These are phyloP conservation scores for Trichoderma simmonsii DNA, from an alignment of 2,329 filamentous ascomycete species.

Conservation along the genomic window DNA sequence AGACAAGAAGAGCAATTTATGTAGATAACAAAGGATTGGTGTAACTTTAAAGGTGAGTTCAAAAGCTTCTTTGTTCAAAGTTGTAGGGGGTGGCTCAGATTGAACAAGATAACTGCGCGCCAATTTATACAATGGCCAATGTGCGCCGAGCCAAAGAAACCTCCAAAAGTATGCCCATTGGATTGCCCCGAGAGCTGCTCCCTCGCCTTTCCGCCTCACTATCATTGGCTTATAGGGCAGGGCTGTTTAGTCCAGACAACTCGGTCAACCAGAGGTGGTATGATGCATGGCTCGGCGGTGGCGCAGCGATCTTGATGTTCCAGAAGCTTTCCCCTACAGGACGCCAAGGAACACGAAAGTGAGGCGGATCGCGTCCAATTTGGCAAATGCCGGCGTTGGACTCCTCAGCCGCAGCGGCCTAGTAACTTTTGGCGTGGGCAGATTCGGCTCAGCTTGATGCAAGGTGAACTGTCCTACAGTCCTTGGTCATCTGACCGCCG, in stretches of 20 bases:
- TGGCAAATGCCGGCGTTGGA: neutral
- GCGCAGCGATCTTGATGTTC: constrained; percentile 3
- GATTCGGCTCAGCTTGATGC: constrained; percentile 1
- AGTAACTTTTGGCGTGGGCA: neutral
- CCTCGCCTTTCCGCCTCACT: neutral
- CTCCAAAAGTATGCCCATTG: neutral
- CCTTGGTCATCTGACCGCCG: constrained; percentile 4
- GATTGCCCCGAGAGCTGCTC: neutral
- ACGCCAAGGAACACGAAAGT: neutral
- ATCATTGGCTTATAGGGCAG: neutral
- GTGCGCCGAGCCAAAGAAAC: neutral
- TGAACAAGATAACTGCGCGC: neutral
- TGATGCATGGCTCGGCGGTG: neutral
- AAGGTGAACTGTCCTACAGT: neutral
- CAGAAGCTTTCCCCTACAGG: neutral
- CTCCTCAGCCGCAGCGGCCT: constrained; percentile 4
- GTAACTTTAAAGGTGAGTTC: neutral
- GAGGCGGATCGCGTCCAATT: neutral
- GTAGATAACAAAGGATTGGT: neutral
- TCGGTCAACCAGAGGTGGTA: neutral
- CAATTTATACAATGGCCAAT: neutral
- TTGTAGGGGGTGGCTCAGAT: neutral
- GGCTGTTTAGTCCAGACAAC: neutral
- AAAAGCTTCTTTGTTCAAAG: neutral
- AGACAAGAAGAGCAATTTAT: neutral